phyloP scores from a whole-genome alignment of 768 basidiomycete genomes.

The Russula ochroleuca region DNA sequence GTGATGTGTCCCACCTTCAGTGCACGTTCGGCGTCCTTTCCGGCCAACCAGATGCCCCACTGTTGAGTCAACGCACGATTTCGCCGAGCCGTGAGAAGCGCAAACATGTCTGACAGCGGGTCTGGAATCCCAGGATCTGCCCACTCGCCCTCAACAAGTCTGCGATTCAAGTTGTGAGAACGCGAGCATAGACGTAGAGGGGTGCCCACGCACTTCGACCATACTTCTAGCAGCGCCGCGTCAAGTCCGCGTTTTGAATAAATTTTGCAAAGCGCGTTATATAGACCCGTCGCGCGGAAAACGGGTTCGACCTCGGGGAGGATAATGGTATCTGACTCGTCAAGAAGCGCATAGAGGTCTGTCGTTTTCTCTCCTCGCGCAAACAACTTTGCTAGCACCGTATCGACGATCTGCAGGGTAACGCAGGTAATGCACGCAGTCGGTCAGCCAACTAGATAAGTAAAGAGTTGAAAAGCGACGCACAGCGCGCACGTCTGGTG shows the following conservation, averaged over 20 bases:
- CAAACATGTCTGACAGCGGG: slow-evolving; percentile 57
- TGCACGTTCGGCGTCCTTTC: slow-evolving; percentile 62
- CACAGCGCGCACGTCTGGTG: slow-evolving; percentile 28
- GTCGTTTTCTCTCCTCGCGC: slow-evolving; percentile 55
- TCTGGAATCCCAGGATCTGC: slow-evolving; percentile 59
- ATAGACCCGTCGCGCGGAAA: slow-evolving; percentile 49
- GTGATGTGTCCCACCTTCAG: slow-evolving; percentile 50
- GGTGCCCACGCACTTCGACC: slow-evolving; percentile 53
- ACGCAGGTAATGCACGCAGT: neutral
- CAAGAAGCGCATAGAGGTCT: slow-evolving; percentile 58
- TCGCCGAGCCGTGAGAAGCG: slow-evolving; percentile 51
- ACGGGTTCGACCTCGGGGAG: slow-evolving; percentile 60
- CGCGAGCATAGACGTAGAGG: neutral
- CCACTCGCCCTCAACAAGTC: slow-evolving; percentile 64
- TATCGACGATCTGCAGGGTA: slow-evolving; percentile 63
- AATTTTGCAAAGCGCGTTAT: slow-evolving; percentile 56
- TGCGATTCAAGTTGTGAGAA: slow-evolving; percentile 30
- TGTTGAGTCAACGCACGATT: slow-evolving; percentile 60
- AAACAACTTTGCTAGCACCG: slow-evolving; percentile 71
- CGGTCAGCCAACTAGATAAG: neutral
- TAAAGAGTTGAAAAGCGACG: neutral
- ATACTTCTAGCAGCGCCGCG: slow-evolving; percentile 58
- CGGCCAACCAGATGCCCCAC: slow-evolving; percentile 80
- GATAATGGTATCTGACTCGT: slow-evolving; percentile 48
- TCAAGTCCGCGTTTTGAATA: slow-evolving; percentile 55